phyloP scores from a whole-genome alignment of 441 rosid species.

The Adansonia gregorii region DNA sequence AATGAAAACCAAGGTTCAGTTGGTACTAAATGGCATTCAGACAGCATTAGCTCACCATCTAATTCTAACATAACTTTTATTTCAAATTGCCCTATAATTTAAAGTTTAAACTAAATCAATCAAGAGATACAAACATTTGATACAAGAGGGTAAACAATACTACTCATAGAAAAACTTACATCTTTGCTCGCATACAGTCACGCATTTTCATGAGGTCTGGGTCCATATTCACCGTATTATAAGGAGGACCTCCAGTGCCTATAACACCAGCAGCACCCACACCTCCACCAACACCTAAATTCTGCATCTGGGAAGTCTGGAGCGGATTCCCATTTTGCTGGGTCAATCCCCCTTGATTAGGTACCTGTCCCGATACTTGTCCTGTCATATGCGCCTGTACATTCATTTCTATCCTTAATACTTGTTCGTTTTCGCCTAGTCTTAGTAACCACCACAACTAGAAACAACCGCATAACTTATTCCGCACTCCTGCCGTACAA shows the following conservation, averaged over 20 bases:
- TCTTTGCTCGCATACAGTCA: conserved; percentile 50
- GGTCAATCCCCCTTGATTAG: conserved; percentile 70
- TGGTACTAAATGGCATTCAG: conserved; percentile 15
- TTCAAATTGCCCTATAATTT: not conserved
- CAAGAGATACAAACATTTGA: not conserved
- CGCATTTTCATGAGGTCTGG: conserved; percentile 60
- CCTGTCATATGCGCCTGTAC: conserved; percentile 85
- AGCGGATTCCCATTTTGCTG: conserved; percentile 79
- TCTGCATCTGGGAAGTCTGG: conserved; percentile 66
- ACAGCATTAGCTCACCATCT: not conserved
- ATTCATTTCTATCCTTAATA: conserved; percentile 62
- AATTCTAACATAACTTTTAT: not conserved
- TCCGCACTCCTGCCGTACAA: conserved; percentile 25
- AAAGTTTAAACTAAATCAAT: conserved; percentile 28
- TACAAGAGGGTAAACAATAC: conserved; percentile 9
- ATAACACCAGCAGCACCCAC: conserved; percentile 33
- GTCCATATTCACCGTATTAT: conserved; percentile 36
- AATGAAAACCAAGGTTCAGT: not conserved
- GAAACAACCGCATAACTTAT: conserved; percentile 44
- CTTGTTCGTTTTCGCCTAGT: conserved; percentile 40
- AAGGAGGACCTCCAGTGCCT: conserved; percentile 38
- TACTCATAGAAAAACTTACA: conserved; percentile 52
- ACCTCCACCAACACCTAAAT: conserved; percentile 48
- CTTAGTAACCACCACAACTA: conserved; percentile 35
- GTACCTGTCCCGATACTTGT: conserved; percentile 73